Conservation (phyloP, 2,329 filamentous ascomycete genomes). For the Stromatinia cepivora region DNA sequence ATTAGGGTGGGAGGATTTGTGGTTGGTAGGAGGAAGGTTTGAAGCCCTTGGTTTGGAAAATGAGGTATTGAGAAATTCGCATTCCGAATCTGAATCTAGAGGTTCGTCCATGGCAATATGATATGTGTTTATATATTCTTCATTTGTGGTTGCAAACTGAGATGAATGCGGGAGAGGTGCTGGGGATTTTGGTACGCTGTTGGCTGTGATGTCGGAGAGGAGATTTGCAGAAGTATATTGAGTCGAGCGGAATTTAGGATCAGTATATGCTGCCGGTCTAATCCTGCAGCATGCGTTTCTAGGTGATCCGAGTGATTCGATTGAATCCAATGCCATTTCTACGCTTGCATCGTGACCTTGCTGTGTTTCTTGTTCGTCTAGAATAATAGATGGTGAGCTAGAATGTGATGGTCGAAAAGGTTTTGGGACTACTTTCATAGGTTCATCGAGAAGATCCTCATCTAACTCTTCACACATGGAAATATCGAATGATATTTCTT, state of each 20-base stretch:
- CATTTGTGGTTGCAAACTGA: not conserved
- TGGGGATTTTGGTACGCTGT: too few relatives aligned
- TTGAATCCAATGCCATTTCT: not conserved
- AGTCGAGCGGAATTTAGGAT: not conserved
- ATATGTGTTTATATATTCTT: not conserved
- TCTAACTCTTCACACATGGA: not conserved
- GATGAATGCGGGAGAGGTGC: not conserved
- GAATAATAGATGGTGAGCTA: not conserved
- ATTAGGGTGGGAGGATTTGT: not conserved
- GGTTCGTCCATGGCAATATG: constrained; percentile 5
- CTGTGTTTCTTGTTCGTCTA: not conserved
- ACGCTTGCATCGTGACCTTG: not conserved
- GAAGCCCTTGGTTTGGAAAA: not conserved
- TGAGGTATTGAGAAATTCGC: not conserved
- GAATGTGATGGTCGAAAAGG: not conserved
- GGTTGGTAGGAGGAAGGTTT: too few relatives aligned
- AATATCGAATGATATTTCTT: not conserved
- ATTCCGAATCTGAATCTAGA: not conserved
- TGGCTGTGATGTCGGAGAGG: not conserved
- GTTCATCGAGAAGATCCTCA: not conserved
- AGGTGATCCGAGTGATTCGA: not conserved
- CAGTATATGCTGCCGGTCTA: not conserved
- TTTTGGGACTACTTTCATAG: not conserved
- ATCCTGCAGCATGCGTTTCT: not conserved
- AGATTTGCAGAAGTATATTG: too few relatives aligned